A percentile compares a stretch with the other conserved stretches of the same genome.
These are phyloP conservation scores for Mortierella sp. DNA, from an alignment of 371 early-diverging fungal genomes.

Conservation along the genomic window DNA sequence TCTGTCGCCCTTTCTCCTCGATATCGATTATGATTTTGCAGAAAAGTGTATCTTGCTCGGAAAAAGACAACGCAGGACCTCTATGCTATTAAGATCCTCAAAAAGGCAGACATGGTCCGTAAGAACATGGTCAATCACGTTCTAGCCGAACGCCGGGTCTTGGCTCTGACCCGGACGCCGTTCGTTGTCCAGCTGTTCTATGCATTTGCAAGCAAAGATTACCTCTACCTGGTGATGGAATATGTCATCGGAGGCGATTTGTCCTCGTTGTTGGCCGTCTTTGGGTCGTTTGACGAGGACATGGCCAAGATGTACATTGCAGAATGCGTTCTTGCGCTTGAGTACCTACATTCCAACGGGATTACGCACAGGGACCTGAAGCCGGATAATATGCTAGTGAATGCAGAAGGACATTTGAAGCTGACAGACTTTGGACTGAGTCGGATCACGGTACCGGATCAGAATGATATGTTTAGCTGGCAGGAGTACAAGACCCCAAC, in stretches of 20 bases:
- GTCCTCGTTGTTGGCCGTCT: slow-evolving; percentile 82
- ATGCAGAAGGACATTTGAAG: slow-evolving; percentile 87
- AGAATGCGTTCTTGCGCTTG: slow-evolving; percentile 89
- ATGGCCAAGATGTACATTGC: slow-evolving; percentile 91
- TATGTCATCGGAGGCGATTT: slow-evolving; percentile 97
- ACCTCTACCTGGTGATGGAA: slow-evolving; percentile 96
- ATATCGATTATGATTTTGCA: slow-evolving; percentile 3
- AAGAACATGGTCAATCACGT: slow-evolving; percentile 96
- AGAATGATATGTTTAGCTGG: slow-evolving; percentile 44
- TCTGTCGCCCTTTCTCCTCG: no score
- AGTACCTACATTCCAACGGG: slow-evolving; percentile 87
- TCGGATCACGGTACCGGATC: slow-evolving; percentile 67
- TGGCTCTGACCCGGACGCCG: slow-evolving; percentile 85
- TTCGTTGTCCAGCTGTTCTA: slow-evolving; percentile 93
- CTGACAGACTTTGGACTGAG: slow-evolving; percentile 96
- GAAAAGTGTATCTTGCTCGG: slow-evolving; percentile 83
- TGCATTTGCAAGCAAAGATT: slow-evolving; percentile 90
- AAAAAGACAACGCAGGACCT: slow-evolving; percentile 87
- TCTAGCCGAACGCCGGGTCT: slow-evolving; percentile 89
- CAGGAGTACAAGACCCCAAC: slow-evolving; percentile 42
- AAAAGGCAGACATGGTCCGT: slow-evolving; percentile 91
- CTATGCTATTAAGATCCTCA: slow-evolving; percentile 94
- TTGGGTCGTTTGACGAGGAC: slow-evolving; percentile 83
- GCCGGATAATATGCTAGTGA: slow-evolving; percentile 87
- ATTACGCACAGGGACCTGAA: slow-evolving; percentile 87